Percentiles rank a stretch among this genome's conserved stretches.
Conservation (phyloP, 495 filamentous ascomycete species). For the Lineolata rhizophorae region DNA sequence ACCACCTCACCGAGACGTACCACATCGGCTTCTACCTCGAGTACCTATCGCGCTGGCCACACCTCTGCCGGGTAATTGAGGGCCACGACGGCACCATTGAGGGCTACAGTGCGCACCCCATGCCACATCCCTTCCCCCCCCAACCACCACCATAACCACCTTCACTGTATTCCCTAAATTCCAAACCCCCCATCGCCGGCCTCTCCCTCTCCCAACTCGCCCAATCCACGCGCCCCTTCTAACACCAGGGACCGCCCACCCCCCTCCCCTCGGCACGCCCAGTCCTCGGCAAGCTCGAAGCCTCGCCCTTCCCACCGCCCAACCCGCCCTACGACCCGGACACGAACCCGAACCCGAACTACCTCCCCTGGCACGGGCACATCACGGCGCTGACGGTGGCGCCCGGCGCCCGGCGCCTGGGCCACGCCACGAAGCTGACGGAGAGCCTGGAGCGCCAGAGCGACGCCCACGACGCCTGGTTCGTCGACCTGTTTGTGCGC, state of each 20-base stretch:
- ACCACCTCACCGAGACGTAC: conserved; percentile 90
- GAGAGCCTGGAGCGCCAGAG: conserved; percentile 57
- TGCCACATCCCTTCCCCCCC: conserved; percentile 3
- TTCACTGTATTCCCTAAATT: background rate
- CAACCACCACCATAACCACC: background rate
- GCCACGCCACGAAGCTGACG: conserved; percentile 62
- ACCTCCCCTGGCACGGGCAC: conserved; percentile 92
- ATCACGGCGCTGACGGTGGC: conserved; percentile 91
- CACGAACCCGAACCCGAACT: conserved; percentile 27
- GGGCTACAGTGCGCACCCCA: conserved; percentile 55
- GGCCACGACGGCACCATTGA: conserved; percentile 63
- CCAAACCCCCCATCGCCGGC: background rate
- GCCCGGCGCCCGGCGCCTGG: conserved; percentile 62
- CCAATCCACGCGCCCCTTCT: no score
- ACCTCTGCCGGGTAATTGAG: conserved; percentile 74
- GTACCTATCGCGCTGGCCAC: conserved; percentile 86
- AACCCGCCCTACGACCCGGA: conserved; percentile 39
- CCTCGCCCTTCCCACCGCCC: conserved; percentile 40
- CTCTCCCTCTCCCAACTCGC: no score
- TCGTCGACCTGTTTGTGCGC: conserved; percentile 85
- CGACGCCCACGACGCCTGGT: conserved; percentile 69
- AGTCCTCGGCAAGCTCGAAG: conserved; percentile 96
- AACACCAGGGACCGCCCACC: conserved; percentile 2
- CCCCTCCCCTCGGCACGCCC: background rate
- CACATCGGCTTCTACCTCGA: conserved; percentile 86